Evolutionary conservation across 2,329 filamentous ascomycete species (phyloP), one percentile per base, ranked within the genome.

Genomic region (Leptographium lundbergii): DNA sequence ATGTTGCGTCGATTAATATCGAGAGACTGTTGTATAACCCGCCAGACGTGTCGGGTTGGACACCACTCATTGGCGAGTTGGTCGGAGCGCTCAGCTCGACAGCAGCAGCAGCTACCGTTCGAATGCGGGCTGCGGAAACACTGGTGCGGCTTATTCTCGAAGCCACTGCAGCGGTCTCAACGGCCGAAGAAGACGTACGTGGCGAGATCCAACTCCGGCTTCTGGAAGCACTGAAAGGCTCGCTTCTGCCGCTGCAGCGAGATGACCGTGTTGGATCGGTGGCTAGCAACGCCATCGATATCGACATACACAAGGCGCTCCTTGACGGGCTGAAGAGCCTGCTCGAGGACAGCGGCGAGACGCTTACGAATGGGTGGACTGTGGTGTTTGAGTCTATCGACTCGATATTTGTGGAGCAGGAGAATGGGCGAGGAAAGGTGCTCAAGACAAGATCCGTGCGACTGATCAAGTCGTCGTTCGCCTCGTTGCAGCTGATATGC

Each of bases 271-370:
- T 78, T 11, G 73, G 73, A 1, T 81, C 81, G 2, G 79, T 86
- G 0, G 75, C 81, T 2, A 79, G 77, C 13, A 81, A 84, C 58
- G 73, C 82, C 0, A 84, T 83, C 0, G 87, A 94, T 64, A 74
- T 89, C 22, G 87, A 94, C 59, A 88, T 95, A 19, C 90, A 96
- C 68, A 86, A 86, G 63, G 83, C 88, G 57, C 78, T 89, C 27
- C 78, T 96, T 1, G 89, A 95, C 63, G 86, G 88, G 0, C 75
- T 96, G 7, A 91, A 90, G 69, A 85, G 79, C 59, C 82, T 96
- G 24, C 78, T 99, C 2, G 92, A 97, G 67, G 87, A 91, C 62
- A 92, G 87, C 65, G 94, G 92, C 10, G 91, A 99, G 68, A 85
- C 83, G 0, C 79, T 97, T 6, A 77, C 87, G 17, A 85, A 84